Evolutionary conservation across 331 rosid species (phyloP).

Genomic region (Stylosanthes scabra): DNA sequence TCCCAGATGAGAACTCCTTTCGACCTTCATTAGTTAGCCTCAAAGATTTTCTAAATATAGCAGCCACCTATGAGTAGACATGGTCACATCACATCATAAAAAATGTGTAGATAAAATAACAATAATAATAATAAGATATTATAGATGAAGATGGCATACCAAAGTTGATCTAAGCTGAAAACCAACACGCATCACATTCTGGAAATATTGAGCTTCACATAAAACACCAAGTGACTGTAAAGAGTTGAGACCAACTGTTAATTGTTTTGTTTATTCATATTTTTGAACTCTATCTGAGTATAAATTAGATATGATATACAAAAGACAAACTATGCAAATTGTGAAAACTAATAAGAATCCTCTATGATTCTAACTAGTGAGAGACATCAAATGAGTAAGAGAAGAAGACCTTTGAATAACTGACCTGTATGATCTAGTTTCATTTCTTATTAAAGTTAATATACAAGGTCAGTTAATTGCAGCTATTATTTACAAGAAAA

Average conservation of each 20-base stretch:
- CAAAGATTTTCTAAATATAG: constrained; percentile 85
- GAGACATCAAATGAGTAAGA: not conserved
- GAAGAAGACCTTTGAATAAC: too few relatives aligned
- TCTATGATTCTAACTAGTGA: not conserved
- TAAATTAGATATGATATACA: not conserved
- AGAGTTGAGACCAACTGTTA: constrained; percentile 41
- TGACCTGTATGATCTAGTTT: too few relatives aligned
- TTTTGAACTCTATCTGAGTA: constrained; percentile 10
- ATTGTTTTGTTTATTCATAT: constrained; percentile 20
- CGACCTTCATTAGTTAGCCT: constrained; percentile 91
- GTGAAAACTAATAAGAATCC: not conserved
- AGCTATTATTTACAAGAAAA: too few relatives aligned
- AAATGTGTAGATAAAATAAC: constrained; percentile 14
- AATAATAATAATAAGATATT: not conserved
- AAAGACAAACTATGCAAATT: constrained; percentile 19
- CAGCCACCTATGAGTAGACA: constrained; percentile 69
- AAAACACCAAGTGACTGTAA: constrained; percentile 79
- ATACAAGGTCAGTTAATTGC: too few relatives aligned
- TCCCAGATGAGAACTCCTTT: constrained; percentile 75
- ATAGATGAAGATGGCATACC: constrained; percentile 54
- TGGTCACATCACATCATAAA: constrained; percentile 14
- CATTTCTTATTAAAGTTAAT: too few relatives aligned
- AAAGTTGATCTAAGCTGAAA: constrained; percentile 84
- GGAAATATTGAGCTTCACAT: constrained; percentile 79
- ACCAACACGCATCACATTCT: constrained; percentile 80